These are phyloP conservation scores for Alloascoidea hylecoeti DNA, from an alignment of 805 yeast genomes.

Conservation along the genomic window DNA sequence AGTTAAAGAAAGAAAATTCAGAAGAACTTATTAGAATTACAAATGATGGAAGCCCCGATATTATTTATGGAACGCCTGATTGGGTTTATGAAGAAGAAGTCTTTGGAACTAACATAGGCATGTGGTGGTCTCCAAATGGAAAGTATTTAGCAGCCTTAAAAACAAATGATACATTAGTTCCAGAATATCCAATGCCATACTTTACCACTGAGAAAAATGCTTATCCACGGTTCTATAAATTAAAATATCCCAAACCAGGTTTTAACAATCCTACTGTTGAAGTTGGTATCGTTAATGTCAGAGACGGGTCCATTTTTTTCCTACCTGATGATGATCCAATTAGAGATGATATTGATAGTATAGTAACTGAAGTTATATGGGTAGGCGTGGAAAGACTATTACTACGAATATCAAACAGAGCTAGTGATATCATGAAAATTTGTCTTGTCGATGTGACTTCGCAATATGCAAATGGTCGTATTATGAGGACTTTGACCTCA, in stretches of 20 bases:
- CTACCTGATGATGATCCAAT: constrained; percentile 24
- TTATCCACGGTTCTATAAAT: constrained; percentile 45
- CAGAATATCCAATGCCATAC: constrained; percentile 61
- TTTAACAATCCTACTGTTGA: constrained; percentile 56
- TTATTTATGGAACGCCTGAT: constrained; percentile 83
- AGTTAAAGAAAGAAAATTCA: constrained; percentile 18
- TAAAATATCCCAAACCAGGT: constrained; percentile 84
- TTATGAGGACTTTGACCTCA: constrained; percentile 25
- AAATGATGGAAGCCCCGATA: constrained; percentile 48
- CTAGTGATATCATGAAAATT: constrained; percentile 49
- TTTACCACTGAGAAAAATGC: constrained; percentile 42
- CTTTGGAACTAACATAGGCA: constrained; percentile 46
- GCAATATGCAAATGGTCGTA: too few species aligned
- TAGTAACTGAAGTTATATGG: constrained; percentile 64
- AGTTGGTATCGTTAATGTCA: constrained; percentile 29
- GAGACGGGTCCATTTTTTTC: constrained; percentile 11
- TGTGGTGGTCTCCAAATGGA: constrained; percentile 85
- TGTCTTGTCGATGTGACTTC: constrained; percentile 39
- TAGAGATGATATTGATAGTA: constrained; percentile 22
- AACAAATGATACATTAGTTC: constrained; percentile 63
- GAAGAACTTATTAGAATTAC: constrained; percentile 36
- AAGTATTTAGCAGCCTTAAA: constrained; percentile 46
- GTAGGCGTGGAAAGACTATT: constrained; percentile 38
- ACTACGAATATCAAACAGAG: constrained; percentile 49
- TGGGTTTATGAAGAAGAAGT: constrained; percentile 96